Evolutionary conservation across 257 asterid species (phyloP), one percentile per base, ranked within the genome.

Genomic region (Coffea canephora): DNA sequence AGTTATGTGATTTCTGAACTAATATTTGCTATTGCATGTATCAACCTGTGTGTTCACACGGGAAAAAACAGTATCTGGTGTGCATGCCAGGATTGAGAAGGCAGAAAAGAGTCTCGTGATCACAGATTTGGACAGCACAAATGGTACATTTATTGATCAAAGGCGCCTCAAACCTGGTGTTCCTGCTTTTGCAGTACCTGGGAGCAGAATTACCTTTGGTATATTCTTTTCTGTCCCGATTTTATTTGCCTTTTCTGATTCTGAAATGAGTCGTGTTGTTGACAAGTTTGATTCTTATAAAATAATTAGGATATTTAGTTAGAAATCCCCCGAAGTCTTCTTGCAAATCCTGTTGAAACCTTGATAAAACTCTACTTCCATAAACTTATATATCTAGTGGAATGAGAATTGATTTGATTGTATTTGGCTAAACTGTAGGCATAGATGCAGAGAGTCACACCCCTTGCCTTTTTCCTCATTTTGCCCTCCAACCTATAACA

Each of bases 71-170:
- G 98, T 94, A 36, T 94, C 98, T 43, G 93, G 79, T 71, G 41
- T 88, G 62, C 98, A 94, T 78, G 98, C 97, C 18, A 93, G 88
- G 82, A 89, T 94, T 74, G 89, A 86, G 90, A 93, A 86, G 86
- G 82, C 91, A 3, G 94, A 89, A 52, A 87, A 86, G 74, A 91
- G 79, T 77, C 96, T 94, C 5, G 78, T 93, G 84, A 82, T 94
- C 27, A 91, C 93, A 39, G 98, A 94, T 86, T 87, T 94, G 82
- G 95, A 94, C 85, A 91, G 97, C 96, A 94, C 98, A 50, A 94
- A 94, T 39, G 97, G 98, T 36, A 94, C 98, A 21, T 94, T 88
- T 86, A 85, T 94, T 1, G 96, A 82, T 27, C 97, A 90, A 75
- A 91, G 76, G 62, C 85, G 97, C 73, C 94, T 94, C 45, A 85